Conservation (phyloP, 1,284 basidiomycete genomes). For the Pascua guehoae region DNA sequence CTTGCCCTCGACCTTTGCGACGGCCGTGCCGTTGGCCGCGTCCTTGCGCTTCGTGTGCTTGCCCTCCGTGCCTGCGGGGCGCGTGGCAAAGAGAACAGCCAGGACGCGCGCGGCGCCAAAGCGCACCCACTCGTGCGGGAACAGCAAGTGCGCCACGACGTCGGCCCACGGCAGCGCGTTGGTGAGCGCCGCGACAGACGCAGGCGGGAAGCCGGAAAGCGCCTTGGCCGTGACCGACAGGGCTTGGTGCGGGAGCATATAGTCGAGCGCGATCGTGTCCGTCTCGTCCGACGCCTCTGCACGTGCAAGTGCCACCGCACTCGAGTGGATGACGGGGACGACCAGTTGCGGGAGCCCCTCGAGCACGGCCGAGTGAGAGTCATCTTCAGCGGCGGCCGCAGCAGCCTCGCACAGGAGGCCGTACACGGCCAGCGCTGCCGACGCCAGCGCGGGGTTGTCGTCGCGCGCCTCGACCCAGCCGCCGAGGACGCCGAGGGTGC, state of each 20-base stretch:
- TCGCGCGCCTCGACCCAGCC: slow-evolving; percentile 59
- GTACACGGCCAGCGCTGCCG: slow-evolving; percentile 64
- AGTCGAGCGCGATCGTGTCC: slow-evolving; percentile 54
- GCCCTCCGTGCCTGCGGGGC: slow-evolving; percentile 38
- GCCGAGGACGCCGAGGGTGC: slow-evolving; percentile 64
- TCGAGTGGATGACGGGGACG: slow-evolving; percentile 58
- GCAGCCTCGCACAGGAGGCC: slow-evolving; percentile 60
- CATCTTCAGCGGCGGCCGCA: slow-evolving; percentile 51
- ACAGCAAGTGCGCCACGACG: slow-evolving; percentile 68
- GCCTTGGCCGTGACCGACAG: slow-evolving; percentile 66
- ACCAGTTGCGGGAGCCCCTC: slow-evolving; percentile 55
- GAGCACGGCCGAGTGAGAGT: slow-evolving; percentile 55
- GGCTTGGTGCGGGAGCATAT: slow-evolving; percentile 81
- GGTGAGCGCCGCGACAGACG: slow-evolving; percentile 40
- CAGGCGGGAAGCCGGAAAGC: slow-evolving; percentile 57
- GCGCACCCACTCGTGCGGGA: slow-evolving; percentile 93
- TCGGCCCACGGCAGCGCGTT: slow-evolving; percentile 60
- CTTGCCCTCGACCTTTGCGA: slow-evolving; percentile 12
- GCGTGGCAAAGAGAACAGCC: slow-evolving; percentile 63
- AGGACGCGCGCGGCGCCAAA: slow-evolving; percentile 74
- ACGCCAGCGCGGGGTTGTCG: slow-evolving; percentile 32
- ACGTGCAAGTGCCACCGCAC: slow-evolving; percentile 50
- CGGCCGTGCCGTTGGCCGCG: slow-evolving; percentile 2
- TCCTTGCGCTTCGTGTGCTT: slow-evolving; percentile 4
- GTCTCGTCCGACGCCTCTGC: slow-evolving; percentile 52